Base-by-base conservation (phyloP, 176 grass and related monocot genomes). In the Zea luxurians region DNA sequence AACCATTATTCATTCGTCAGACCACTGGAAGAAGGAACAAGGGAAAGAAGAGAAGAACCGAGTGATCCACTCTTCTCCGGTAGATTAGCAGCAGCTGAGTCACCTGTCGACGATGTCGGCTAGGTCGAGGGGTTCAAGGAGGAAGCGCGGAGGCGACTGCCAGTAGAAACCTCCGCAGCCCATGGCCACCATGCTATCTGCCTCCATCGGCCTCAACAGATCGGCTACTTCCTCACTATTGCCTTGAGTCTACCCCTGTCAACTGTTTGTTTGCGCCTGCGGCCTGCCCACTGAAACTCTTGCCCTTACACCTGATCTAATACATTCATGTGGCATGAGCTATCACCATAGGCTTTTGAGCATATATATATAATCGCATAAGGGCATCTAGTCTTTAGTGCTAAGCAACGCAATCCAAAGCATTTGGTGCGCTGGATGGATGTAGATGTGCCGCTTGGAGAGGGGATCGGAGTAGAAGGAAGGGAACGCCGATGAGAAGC, bases 131-230 rank as follows among this genome's bases (percentile, higher is more conserved):
- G 48, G 18, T 0, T 75, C 37, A 4, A 84, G 5, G 62, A 40
- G 36, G 50, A 89, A 80, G 55, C 17, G 77, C 46, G 84, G 78
- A 42, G 63, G 63, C 12, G 83, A 76, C 18, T 88, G 79, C 79
- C 83, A 86, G 44, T 67, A 92, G 38, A 61, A 55, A 16, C 41
- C 41, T 43, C 80, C 17, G 50, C 68, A 83, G 38, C 37, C 11
- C 34, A 64, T 65, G 34, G 61, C 61, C 61, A 63, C 61, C 6
- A 40, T 66, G 63, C 6, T 16, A 0, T 37, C 77, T 41, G 49
- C 16, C 62, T 77, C 54, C 84, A 81, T 81, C n/a, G 13, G 34
- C n/a, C 1, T 5, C 10, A 61, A 18, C 10, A 7, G 58, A 27
- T 34, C 18, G 6, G 54, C 17, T 17, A 58, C 54, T 58, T 3